A percentile compares a stretch with the other conserved stretches of the same genome.
phyloP scores from a whole-genome alignment of 805 yeast genomes.

The Spathaspora sp. region DNA sequence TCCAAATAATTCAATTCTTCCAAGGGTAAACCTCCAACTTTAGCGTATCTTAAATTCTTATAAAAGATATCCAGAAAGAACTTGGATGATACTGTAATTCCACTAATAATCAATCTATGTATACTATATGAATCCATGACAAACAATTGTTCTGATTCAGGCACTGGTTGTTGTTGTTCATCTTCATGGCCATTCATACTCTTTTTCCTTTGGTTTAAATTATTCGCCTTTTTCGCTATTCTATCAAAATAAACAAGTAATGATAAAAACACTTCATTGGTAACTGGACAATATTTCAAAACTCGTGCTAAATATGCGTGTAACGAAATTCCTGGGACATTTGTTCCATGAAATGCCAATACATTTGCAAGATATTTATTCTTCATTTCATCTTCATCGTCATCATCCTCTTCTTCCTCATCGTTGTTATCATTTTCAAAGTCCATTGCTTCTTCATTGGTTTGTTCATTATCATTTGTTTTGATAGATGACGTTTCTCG shows the following conservation, averaged over 20 bases:
- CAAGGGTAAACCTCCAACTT: slow-evolving; percentile 91
- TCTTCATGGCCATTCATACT: slow-evolving; percentile 11
- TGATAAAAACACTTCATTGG: slow-evolving; percentile 91
- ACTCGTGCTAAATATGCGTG: slow-evolving; percentile 88
- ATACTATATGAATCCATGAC: slow-evolving; percentile 96
- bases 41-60: slow-evolving; percentile 90
- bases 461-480: neutral
- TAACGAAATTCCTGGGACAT: slow-evolving; percentile 90
- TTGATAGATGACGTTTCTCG: slow-evolving; percentile 3
- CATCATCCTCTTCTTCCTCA: slow-evolving; percentile 25
- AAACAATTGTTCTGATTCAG: slow-evolving; percentile 54
- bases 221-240: slow-evolving; percentile 80
- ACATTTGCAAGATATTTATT: slow-evolving; percentile 63
- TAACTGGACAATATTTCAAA: slow-evolving; percentile 95
- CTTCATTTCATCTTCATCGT: slow-evolving; percentile 40
- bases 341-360: slow-evolving; percentile 91
- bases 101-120: slow-evolving; percentile 89
- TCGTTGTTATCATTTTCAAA: slow-evolving; percentile 11
- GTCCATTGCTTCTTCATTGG: slow-evolving; percentile 5
- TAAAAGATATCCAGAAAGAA: slow-evolving; percentile 93
- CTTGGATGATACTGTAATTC: slow-evolving; percentile 92
- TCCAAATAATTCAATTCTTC: slow-evolving; percentile 93
- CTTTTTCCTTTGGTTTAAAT: slow-evolving; percentile 23
- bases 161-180: slow-evolving; percentile 2
- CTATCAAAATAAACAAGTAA: slow-evolving; percentile 91